phyloP scores from a whole-genome alignment of 139 green algal species.

The Asterochloris sp. region DNA sequence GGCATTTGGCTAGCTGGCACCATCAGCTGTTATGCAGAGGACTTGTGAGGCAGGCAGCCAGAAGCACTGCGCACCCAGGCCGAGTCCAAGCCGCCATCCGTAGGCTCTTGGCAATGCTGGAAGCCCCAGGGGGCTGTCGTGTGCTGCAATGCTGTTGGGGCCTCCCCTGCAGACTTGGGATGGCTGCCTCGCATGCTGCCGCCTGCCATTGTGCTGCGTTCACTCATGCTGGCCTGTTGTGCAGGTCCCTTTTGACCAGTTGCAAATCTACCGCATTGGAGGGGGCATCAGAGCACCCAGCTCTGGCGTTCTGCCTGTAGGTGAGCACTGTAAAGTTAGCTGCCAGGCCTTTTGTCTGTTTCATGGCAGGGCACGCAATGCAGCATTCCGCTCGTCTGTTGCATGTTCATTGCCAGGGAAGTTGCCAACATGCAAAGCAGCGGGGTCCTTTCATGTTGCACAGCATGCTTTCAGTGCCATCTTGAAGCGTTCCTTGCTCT shows the following conservation, averaged over 20 bases:
- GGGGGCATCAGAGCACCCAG: conserved; percentile 68
- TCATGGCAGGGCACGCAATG: background rate
- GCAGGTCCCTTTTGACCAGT: conserved; percentile 32
- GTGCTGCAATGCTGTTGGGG: background rate
- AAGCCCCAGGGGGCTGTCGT: background rate
- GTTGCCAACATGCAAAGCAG: background rate
- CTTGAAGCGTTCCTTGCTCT: background rate
- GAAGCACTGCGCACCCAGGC: conserved; percentile 60
- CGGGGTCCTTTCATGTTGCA: background rate
- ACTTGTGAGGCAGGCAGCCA: conserved; percentile 63
- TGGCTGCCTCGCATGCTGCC: background rate
- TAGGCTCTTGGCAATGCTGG: background rate
- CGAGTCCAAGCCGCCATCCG: background rate
- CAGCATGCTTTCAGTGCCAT: background rate
- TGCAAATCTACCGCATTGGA: conserved; percentile 76
- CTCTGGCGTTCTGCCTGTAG: conserved; percentile 77
- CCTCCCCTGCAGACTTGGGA: background rate
- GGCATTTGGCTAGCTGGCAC: conserved; percentile 40
- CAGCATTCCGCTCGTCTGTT: background rate
- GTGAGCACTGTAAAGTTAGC: conserved; percentile 13
- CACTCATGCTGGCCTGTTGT: too few relatives aligned
- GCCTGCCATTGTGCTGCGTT: background rate
- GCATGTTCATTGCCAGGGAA: background rate
- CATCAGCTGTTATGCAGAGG: conserved; percentile 66
- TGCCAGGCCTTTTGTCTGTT: background rate